These are phyloP conservation scores for Leccinum truebloodii DNA, from an alignment of 768 basidiomycete species.

Conservation along the genomic window DNA sequence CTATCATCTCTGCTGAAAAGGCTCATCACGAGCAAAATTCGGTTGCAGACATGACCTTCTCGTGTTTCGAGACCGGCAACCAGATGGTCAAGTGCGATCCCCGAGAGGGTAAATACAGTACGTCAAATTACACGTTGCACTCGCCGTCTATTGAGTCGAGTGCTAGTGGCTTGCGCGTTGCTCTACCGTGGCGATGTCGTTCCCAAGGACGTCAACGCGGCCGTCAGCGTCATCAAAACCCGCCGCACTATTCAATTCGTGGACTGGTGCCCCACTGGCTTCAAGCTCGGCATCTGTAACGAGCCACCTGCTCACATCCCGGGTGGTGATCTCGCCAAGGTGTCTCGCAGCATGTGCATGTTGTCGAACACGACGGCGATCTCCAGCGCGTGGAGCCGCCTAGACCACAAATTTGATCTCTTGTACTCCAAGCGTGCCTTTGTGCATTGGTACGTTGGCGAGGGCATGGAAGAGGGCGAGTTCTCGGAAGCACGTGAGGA, in stretches of 20 bases:
- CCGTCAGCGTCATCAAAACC: conserved; percentile 73
- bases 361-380: conserved; percentile 75
- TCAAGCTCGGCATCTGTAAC: conserved; percentile 80
- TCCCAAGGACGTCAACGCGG: conserved; percentile 76
- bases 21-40: conserved; percentile 97
- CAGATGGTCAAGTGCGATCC: conserved; percentile 84
- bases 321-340: conserved; percentile 75
- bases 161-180: conserved; percentile 63
- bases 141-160: conserved; percentile 3
- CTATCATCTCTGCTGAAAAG: conserved; percentile 92
- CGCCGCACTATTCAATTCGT: conserved; percentile 80
- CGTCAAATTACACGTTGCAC: conserved; percentile 16
- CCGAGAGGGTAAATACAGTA: conserved; percentile 76
- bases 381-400: conserved; percentile 70
- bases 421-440: conserved; percentile 68
- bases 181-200: conserved; percentile 79
- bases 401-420: conserved; percentile 79
- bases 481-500: conserved; percentile 99
- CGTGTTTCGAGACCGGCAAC: conserved; percentile 76
- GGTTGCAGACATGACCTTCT: conserved; percentile 97
- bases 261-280: conserved; percentile 79
- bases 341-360: conserved; percentile 77
- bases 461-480: conserved; percentile 91
- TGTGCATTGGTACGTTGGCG: conserved; percentile 68
- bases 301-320: conserved; percentile 76